Evolutionary conservation across 768 basidiomycete genomes (phyloP), one percentile per base, ranked within the genome.

Genomic region (Mycena amicta): DNA sequence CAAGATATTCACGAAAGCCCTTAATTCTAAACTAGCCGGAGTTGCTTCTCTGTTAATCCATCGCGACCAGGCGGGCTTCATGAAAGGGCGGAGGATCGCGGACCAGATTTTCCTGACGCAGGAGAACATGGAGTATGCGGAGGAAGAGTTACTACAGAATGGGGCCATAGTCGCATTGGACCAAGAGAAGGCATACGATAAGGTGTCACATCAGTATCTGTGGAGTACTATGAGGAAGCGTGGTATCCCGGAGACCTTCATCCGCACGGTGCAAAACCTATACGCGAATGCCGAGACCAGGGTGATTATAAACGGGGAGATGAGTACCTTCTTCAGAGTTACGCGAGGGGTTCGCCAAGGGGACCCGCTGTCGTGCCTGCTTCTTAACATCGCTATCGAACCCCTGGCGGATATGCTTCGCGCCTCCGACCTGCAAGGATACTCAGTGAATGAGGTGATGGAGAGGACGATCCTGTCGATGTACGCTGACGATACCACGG

Each of bases 401-500:
- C 72, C 77, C 0, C 70, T 80, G 0, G 74, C 75, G 0, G 27
- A 53, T 5, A 63, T 65, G 46, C 61, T 80, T 0, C 22, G 76
- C 22, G 59, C 66, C 1, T 75, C 76, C 0, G 45, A 53, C 2
- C 56, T 77, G n/a, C 46, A 63, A 47, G 74, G 75, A 1, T 63
- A 72, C 5, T 3, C 59, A 29, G 61, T 68, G 3, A 50, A 46
- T 4, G 66, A 57, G 3, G 16, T 50, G 1, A 11, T 15, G 2
- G 66, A 72, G 31, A 49, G 59, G 11, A 46, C 77, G 0, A 68
- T 76, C 0, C 64, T 67, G 3, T 68, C 63, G 1, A 70, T 80
- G 0, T 81, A 78, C 61, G 76, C 78, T 0, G 76, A 80, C 59
- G 77, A 80, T 60, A 79, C 77, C 2, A 73, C 72, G 1, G 70